Evolutionary conservation across 352 stramenopile genomes (phyloP).

Genomic region (Phytophthora boehmeriae): DNA sequence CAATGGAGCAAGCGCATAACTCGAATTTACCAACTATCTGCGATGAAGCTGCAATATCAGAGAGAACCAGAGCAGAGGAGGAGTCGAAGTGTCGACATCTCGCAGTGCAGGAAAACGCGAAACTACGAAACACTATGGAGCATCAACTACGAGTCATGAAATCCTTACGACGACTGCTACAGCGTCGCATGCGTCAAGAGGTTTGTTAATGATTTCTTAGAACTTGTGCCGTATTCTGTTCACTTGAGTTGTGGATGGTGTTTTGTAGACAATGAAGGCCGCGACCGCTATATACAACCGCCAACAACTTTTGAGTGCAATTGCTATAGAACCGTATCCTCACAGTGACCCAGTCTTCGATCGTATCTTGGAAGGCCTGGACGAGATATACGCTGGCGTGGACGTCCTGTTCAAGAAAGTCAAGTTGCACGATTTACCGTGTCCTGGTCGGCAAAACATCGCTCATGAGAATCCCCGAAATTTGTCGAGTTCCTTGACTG

Average conservation of each 20-base stretch:
- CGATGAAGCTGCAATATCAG: constrained; percentile 1
- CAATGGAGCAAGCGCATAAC: not conserved
- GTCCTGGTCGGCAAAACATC: constrained; percentile 14
- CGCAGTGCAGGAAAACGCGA: constrained; percentile 6
- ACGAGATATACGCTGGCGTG: constrained; percentile 24
- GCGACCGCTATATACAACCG: constrained; percentile 7
- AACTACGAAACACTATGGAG: constrained; percentile 9
- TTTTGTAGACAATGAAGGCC: constrained; percentile 16
- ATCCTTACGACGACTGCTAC: constrained; percentile 13
- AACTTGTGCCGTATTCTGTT: no score
- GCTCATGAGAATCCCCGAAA: constrained; percentile 4
- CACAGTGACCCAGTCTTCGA: constrained; percentile 16
- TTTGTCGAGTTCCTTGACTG: constrained; percentile 19
- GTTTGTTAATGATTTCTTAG: constrained; percentile 6
- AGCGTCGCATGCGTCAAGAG: constrained; percentile 19
- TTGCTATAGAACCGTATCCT: constrained; percentile 1
- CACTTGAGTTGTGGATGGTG: no score
- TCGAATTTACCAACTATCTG: not conserved
- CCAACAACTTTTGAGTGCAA: constrained; percentile 4
- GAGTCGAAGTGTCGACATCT: constrained; percentile 1
- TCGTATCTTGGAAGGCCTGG: constrained; percentile 15
- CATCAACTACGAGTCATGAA: constrained; percentile 10
- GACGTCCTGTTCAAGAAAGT: constrained; percentile 16
- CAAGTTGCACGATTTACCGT: constrained; percentile 12
- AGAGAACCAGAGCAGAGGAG: constrained; percentile 7